Evolutionary conservation across 495 filamentous ascomycete species (phyloP), one percentile per base, ranked within the genome.

Genomic region (Penicillium macrosclerotiorum): DNA sequence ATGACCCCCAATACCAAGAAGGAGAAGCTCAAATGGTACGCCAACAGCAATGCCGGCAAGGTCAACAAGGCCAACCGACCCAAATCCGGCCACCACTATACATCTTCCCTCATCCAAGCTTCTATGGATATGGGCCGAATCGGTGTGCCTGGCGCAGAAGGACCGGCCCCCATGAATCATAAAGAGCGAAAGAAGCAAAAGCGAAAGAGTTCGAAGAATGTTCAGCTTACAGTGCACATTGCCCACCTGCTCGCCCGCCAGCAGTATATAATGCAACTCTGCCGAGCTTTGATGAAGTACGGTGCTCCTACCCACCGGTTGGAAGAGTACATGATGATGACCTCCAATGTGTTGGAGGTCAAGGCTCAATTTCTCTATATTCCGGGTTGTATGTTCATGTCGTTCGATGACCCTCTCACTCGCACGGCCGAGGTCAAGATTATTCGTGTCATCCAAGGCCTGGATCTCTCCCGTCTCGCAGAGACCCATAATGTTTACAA

Each of bases 361-460:
- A 86, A 95, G 45, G 87, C 81, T 26, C 90, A 95, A 46, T 95
- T 91, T 62, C 65, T 95, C 29, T 95, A 95, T 62, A 81, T 95
- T 8, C 91, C 91, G 0, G 89, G 88, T 13, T 92, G 86, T 54
- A 96, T 95, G 90, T 86, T 96, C 54, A 84, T 94, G 56, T 89
- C 88, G 3, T 95, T 96, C 58, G 91, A 94, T 53, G 90, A 96
- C 67, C 77, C 80, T 11, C 72, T 82, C 13, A 92, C 88, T 1
- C 89, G 92, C 57, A 95, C 91, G 0, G 86, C 90, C 7, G 90
- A 95, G 62, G 86, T 95, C 38, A 90, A 92, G 62, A 81, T 96
- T 32, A 82, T 96, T 16, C 80, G 86, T 18, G 74, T 79, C 2
- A 59, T 64, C 3, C 85, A 89, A 60, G 89, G 86, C 1, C 75